Evolutionary conservation across 2,329 filamentous ascomycete species (phyloP), one percentile per base, ranked within the genome.

Genomic region (Teratosphaeriaceae sp.): DNA sequence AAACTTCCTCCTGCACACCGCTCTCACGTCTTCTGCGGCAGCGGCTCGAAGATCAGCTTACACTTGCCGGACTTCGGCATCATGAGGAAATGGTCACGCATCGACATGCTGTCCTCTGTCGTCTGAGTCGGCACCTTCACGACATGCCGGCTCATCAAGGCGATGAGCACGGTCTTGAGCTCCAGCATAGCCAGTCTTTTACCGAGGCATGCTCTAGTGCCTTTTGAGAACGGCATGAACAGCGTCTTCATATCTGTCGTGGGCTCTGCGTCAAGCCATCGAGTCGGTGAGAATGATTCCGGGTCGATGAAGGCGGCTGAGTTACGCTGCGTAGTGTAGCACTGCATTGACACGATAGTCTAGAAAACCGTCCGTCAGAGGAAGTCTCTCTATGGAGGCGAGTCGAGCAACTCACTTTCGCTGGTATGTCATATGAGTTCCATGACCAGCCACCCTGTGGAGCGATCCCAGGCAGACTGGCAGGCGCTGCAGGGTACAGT

Each of bases 401-500:
- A n/a, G n/a, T n/a, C n/a, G n/a, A n/a, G n/a, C n/a, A n/a, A 59
- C 46, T 16, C 3, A 37, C 31, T n/a, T 31, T 23, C 39, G 16
- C 47, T 2, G 54, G 51, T 3, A 57, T 29, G 16, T 26, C 41
- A 18, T 53, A 29, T n/a, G 47, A 55, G 13, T 43, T 45, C 15
- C 59, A 50, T 2, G 30, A 35, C 5, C 46, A 48, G 8, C 59
- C 58, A 11, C 44, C 50, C 19, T 38, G 16, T 2, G 57, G 55
- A 0, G 49, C 42, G 2, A 42, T 33, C 13, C 59, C 53, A 15
- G 52, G 57, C 1, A 60, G 38, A n/a, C 41, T 45, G 2, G 52
- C 49, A 1, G 60, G 55, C 1, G 64, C 57, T 0, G 64, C 61
- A 4, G 65, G 65, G 41, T 60, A 65, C 4, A 66, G 44, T 2